These are phyloP conservation scores for Claviceps pusilla DNA, from an alignment of 2,329 filamentous ascomycete genomes.

Conservation along the genomic window DNA sequence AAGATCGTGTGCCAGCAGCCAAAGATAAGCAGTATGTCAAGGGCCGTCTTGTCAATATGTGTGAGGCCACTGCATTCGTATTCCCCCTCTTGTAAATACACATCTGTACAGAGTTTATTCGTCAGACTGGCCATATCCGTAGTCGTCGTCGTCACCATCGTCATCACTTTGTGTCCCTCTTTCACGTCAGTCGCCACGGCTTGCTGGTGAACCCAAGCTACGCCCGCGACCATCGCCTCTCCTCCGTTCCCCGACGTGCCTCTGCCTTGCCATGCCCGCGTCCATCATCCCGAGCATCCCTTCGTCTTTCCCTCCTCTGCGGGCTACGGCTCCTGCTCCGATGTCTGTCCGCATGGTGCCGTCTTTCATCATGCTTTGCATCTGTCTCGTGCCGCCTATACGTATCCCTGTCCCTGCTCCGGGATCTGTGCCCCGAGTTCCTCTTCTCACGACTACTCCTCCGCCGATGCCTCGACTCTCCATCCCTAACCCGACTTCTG, in stretches of 20 bases:
- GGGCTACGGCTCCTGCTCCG: conserved; percentile 4
- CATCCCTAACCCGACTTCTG: conserved; percentile 13
- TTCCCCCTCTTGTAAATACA: neutral
- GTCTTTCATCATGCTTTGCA: conserved; percentile 3
- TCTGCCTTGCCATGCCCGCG: conserved; percentile 7
- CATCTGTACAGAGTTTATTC: neutral
- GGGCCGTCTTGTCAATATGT: neutral
- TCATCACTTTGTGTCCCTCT: neutral
- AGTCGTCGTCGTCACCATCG: neutral
- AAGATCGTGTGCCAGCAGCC: neutral
- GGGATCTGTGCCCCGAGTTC: conserved; percentile 5
- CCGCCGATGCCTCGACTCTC: conserved; percentile 17
- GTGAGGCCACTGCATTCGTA: neutral
- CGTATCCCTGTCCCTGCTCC: conserved; percentile 8
- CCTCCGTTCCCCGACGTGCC: conserved; percentile 8
- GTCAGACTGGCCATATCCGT: neutral
- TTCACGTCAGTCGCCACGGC: neutral
- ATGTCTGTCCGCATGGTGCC: conserved; percentile 2
- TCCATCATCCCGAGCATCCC: conserved; percentile 6
- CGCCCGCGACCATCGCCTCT: conserved; percentile 9
- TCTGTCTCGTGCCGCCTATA: neutral
- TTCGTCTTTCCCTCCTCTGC: conserved; percentile 9
- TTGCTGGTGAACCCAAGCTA: conserved; percentile 1
- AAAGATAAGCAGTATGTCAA: neutral
- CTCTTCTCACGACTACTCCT: conserved; percentile 8